Evolutionary conservation across 2,329 filamentous ascomycete genomes (phyloP), one percentile per base, ranked within the genome.

Genomic region (Sporothrix dimorphospora): DNA sequence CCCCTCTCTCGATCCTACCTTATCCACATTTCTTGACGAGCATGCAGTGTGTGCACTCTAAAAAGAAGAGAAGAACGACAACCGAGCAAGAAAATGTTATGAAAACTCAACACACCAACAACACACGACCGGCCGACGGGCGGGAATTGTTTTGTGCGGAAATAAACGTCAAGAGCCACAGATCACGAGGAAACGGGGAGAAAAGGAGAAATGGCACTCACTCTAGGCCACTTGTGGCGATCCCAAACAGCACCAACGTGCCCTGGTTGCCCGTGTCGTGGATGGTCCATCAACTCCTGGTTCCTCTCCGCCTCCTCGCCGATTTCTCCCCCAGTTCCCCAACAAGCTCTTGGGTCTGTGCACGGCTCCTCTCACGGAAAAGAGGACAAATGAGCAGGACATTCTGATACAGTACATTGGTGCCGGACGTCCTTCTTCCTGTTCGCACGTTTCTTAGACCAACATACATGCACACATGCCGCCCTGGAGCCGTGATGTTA

Each of bases 401-500:
- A 65, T 34, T 49, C 34, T 66, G 63, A 66, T 30, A 66, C 63
- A 49, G 49, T 30, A 66, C 63, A 49, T 49, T 66, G 42, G 63
- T 66, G 42, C 63, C 63, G 63, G 12, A 5, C 21, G 34, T 49
- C 63, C 42, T 47, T 66, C 12, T 47, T 66, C 61, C 42, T 47
- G 3, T 47, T 47, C 16, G 42, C 40, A 4, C 38, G 12, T 16
- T 4, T 30, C 21, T 24, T 66, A 11, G 5, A 24, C 34, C 40
- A 47, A 14, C 57, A 63, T 4, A 63, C 27, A 59, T 3, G 6
- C 53, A 21, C 19, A 40, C 38, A 65, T 45, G 59, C 59, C 59
- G 59, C 21, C n/a, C 9, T 12, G 38, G 38, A 45, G 16, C 38
- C 38, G 21, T 16, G 21, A 24, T 47, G 24, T 30, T 40, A 4